These are phyloP conservation scores for Xylariaceae sp. DNA, from an alignment of 2,329 filamentous ascomycete genomes.

Conservation along the genomic window DNA sequence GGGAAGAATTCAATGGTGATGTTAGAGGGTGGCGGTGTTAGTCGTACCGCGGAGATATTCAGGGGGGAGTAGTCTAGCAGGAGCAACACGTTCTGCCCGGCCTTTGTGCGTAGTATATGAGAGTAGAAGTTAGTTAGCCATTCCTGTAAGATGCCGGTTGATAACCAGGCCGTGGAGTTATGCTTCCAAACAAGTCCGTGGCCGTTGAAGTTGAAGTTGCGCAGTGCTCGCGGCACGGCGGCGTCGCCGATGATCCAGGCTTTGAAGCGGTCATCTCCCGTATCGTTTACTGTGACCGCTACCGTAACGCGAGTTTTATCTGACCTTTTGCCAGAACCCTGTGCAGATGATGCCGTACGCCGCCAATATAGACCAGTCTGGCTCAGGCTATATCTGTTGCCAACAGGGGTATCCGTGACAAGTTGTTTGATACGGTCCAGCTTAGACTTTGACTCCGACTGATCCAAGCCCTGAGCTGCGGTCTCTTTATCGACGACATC, in stretches of 20 bases:
- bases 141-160: neutral
- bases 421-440: neutral
- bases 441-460: neutral
- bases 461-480: neutral
- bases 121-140: neutral
- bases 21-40: neutral
- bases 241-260: neutral
- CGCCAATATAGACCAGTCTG: conserved; percentile 1
- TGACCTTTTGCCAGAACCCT: neutral
- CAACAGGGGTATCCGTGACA: neutral
- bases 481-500: neutral
- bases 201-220: neutral
- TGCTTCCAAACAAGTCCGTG: neutral
- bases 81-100: neutral
- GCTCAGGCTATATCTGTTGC: neutral
- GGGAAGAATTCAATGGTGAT: conserved; percentile 1
- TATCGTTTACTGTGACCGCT: neutral
- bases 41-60: neutral
- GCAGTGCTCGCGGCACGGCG: neutral
- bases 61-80: neutral
- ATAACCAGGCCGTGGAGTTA: neutral
- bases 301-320: neutral
- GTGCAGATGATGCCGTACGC: neutral
- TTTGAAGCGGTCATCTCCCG: neutral
- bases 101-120: neutral